Evolutionary conservation across 2,329 filamentous ascomycete species (phyloP), one percentile per base, ranked within the genome.

Genomic region (Fusarium musae): DNA sequence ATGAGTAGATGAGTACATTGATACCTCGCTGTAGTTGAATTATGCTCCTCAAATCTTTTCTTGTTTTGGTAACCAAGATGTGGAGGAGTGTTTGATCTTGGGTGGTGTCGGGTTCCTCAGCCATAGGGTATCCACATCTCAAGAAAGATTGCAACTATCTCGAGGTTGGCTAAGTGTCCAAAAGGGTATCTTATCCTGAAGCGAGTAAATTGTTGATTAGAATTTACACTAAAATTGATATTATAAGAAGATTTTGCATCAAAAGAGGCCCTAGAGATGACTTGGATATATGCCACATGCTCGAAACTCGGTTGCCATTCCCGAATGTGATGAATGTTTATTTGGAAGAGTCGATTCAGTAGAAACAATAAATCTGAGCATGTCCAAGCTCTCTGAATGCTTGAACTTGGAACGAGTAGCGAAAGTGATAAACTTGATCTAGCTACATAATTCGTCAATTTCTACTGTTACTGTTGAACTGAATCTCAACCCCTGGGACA

Each of bases 91-190:
- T 19, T 30, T 28, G 17, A 12, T 30, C 21, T 53, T 42, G 28
- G 42, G 44, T 43, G 12, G 10, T 16, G 37, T 70, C 56, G 65
- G 46, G 39, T 44, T 40, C 28, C n/a, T 16, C 9, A 61, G 32
- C 59, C 46, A 42, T 60, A 54, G 54, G 67, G 47, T 70, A 59
- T 26, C 65, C 57, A 50, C 56, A 39, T 36, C 13, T 36, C 7
- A n/a, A 54, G 28, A 21, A 32, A 49, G 34, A 50, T 47, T 50
- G 23, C 28, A 53, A 40, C 19, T n/a, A 53, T 53, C 30, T 15
- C 44, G 23, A 49, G 23, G 16, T 13, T 15, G 23, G 26, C 3
- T 12, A 34, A 23, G 26, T 23, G 17, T 50, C 28, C 19, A 17
- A 42, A 37, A 30, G 23, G 16, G 10, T 23, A 26, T 44, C 7